These are phyloP conservation scores for Colletotrichum tropicale DNA, from an alignment of 2,329 filamentous ascomycete species.

Conservation along the genomic window DNA sequence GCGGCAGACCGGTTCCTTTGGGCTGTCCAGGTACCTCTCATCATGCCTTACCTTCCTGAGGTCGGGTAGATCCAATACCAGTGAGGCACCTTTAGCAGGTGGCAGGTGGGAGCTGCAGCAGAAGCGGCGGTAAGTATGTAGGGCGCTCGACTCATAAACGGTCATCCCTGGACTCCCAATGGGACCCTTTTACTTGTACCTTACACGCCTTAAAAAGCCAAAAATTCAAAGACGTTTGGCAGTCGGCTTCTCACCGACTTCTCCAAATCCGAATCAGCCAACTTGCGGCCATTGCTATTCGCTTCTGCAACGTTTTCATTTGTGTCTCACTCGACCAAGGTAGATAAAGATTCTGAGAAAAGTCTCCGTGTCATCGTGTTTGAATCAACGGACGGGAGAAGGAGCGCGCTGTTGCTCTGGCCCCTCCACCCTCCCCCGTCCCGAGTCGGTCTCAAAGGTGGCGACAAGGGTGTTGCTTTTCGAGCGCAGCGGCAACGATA, in stretches of 20 bases:
- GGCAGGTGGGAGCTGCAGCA: not conserved
- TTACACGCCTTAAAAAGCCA: not conserved
- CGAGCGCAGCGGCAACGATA: slow-evolving; percentile 10
- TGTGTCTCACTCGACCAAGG: not conserved
- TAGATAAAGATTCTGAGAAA: not conserved
- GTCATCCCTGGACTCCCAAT: not conserved
- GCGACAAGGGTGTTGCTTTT: slow-evolving; percentile 14
- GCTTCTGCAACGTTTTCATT: not conserved
- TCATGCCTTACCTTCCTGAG: not conserved
- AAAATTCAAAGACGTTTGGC: not conserved
- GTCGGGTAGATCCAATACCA: not conserved
- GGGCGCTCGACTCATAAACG: not conserved
- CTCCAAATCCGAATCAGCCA: not conserved
- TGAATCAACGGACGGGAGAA: not conserved
- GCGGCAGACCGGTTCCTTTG: not conserved
- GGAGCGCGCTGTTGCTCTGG: not conserved
- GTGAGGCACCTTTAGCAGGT: not conserved
- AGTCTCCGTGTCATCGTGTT: not conserved
- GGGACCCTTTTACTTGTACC: not conserved
- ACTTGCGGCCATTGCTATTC: not conserved
- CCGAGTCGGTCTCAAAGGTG: slow-evolving; percentile 11
- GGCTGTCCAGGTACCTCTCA: not conserved
- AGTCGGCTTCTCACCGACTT: not conserved
- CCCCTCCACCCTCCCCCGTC: not conserved
- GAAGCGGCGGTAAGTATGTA: not conserved